Evolutionary conservation across 352 stramenopile species (phyloP), one percentile per base, ranked within the genome.

Genomic region (Globisporangium paroecandrum): DNA sequence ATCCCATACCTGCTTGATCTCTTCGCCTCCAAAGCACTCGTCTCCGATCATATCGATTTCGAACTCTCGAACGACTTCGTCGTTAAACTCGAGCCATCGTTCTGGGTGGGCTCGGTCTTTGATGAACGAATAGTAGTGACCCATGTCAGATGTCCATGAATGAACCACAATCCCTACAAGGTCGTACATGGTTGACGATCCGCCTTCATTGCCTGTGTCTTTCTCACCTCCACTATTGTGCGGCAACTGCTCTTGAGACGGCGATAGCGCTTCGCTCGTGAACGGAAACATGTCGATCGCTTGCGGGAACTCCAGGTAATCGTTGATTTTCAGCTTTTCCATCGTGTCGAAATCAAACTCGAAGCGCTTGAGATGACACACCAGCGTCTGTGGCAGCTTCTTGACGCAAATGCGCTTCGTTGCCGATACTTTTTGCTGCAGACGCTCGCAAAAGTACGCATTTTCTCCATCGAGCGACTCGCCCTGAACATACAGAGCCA

Each of bases 61-160:
- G 60, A 98, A 98, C 0, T 79, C 70, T 20, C 82, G 79, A 1
- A 98, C 91, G 22, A 85, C 70, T 54, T 94, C 85, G 71, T 98
- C 94, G 69, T 98, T 98, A 72, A 98, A 98, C 65, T 97, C 89
- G 9, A 97, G 79, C 94, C 94, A 98, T 15, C 66, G 57, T n/a
- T 73, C 59, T 20, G 29, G 69, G 34, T 70, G 61, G 8, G 74
- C 53, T 38, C 89, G 77, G 53, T 98, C 90, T 32, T 92, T 88
- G 54, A 98, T 91, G 75, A 97, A 98, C 24, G 86, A 97, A 71
- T 98, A 98, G 70, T 98, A 98, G 79, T 98, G 95, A 0, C 95
- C 95, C 58, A 85, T 96, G 62, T 98, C 90, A 0, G 89, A 83
- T 22, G 90, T 98, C 1, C 95, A 94, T 0, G 85, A 97, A 71